phyloP scores from a whole-genome alignment of 495 filamentous ascomycete genomes.

The Trichoderma orchidacearum region DNA sequence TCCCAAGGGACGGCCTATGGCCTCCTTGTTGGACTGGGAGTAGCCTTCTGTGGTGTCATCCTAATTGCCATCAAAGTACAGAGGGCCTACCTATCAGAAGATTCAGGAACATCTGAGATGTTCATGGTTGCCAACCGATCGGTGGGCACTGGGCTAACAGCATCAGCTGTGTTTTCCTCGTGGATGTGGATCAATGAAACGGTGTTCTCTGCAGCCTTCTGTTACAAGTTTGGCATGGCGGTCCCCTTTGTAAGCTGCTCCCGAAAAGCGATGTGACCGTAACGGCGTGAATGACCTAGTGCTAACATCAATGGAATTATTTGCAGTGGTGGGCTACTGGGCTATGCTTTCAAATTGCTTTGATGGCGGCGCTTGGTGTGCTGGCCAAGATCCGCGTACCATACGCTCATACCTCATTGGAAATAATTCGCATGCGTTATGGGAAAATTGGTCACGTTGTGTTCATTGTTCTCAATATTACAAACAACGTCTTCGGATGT shows the following conservation, averaged over 20 bases:
- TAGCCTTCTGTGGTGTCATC: neutral
- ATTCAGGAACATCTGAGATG: neutral
- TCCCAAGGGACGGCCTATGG: constrained; percentile 9
- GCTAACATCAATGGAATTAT: neutral
- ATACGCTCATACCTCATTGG: constrained; percentile 49
- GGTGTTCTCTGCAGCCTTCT: neutral
- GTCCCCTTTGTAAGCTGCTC: neutral
- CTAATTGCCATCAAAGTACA: neutral
- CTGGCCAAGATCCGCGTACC: constrained; percentile 64
- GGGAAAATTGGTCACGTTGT: constrained; percentile 43
- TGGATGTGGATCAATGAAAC: neutral
- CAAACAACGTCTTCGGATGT: constrained; percentile 60
- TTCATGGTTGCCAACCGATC: neutral
- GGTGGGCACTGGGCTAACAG: neutral
- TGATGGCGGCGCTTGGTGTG: constrained; percentile 75
- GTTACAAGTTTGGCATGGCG: neutral
- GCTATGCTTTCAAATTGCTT: constrained; percentile 50
- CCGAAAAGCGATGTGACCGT: no score
- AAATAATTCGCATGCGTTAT: constrained; percentile 28
- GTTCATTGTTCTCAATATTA: constrained; percentile 56
- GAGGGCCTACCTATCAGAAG: neutral
- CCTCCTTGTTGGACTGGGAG: constrained; percentile 21
- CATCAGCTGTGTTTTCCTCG: neutral
- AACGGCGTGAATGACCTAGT: no score
- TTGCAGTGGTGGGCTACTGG: constrained; percentile 43